phyloP scores from a whole-genome alignment of 2,329 filamentous ascomycete genomes.

The Diaporthe nobilis region DNA sequence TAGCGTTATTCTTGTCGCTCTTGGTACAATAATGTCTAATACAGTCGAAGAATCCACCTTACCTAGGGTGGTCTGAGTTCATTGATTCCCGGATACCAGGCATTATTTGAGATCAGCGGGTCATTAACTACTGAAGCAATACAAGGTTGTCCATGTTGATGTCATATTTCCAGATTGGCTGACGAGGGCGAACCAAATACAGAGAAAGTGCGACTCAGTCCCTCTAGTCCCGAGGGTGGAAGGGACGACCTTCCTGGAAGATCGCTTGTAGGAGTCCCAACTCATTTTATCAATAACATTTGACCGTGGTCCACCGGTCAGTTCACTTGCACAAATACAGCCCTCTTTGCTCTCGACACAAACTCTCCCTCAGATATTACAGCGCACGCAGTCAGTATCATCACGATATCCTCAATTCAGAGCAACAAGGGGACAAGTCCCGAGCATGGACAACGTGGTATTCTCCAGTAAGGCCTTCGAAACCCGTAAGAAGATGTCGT shows the following conservation, averaged over 20 bases:
- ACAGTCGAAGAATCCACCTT: background rate
- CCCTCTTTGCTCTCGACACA: background rate
- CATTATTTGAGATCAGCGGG: background rate
- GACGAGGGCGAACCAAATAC: background rate
- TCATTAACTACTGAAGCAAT: background rate
- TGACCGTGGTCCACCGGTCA: background rate
- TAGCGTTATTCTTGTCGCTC: background rate
- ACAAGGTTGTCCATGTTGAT: background rate
- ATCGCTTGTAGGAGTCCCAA: background rate
- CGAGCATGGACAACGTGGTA: background rate
- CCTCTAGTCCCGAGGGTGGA: background rate
- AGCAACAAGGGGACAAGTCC: background rate
- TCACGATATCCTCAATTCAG: background rate
- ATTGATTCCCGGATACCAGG: background rate
- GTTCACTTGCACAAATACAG: background rate
- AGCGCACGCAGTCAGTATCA: background rate
- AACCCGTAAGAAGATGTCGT: too few species aligned
- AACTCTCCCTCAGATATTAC: background rate
- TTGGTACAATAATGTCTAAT: background rate
- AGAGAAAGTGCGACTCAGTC: background rate
- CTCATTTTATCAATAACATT: background rate
- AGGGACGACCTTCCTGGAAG: background rate
- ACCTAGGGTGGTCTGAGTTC: background rate
- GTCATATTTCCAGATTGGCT: background rate
- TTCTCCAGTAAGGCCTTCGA: background rate